Evolutionary conservation across 1,139 yeast species (phyloP), one percentile per base, ranked within the genome.

Genomic region (Geotrichum carabidarum): DNA sequence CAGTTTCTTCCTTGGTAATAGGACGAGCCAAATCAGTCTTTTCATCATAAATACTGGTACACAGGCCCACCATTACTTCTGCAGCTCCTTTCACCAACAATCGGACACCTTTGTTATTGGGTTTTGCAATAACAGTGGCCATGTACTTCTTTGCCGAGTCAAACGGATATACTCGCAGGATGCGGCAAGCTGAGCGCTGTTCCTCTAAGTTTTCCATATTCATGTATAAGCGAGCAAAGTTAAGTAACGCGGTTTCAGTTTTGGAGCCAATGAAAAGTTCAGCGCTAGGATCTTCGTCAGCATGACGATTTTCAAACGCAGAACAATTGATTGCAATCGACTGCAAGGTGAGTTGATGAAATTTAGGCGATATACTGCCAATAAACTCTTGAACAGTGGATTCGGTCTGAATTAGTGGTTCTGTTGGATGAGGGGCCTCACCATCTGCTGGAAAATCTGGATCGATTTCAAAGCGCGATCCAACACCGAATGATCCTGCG

Each of bases 141-240:
- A 95, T 88, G 90, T 95, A 93, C 74, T 93, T 93, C 65, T 95
- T 79, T 4, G 89, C 79, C 60, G 96, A 87, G 73, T 93, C 98
- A 68, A 93, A 93, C 0, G 99, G 97, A 56, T 91, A 82, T 7
- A 82, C 73, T 69, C 89, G 95, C 5, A 78, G 86, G 40, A 86
- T 71, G 14, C 74, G 67, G 17, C 71, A 69, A 31, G 71, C 54
- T 9, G 70, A 64, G 58, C 84, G 73, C 57, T 74, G 67, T 0
- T 65, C 62, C 34, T 71, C 75, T 11, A 76, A 71, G 15, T 69
- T 60, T 4, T 76, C 73, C 58, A 81, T 68, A 36, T 76, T 75
- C 59, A 90, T 76, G 51, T 78, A 76, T 44, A 78, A 75, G 48
- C 78, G 75, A 4, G 94, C 94, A 62, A 90, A 75, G 22, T 82